A percentile compares a stretch with the other conserved stretches of the same genome.
phyloP scores from a whole-genome alignment of 228 moss, liverwort and hornwort genomes.

The Sphagnum magellanicum region DNA sequence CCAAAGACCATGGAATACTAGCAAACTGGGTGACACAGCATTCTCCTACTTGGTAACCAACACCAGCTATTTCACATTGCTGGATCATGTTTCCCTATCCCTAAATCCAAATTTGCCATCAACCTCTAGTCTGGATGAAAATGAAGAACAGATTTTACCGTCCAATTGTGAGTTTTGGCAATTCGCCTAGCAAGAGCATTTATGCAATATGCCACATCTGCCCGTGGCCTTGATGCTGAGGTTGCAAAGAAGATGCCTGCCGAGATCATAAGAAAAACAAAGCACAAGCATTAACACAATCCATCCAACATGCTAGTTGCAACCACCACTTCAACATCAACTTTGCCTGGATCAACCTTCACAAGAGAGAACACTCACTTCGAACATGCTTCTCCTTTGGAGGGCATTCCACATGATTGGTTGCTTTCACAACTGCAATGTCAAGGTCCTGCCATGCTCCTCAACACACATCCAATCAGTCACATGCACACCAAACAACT shows the following conservation, averaged over 20 bases:
- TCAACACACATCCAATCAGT: neutral
- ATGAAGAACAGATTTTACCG: conserved; percentile 16
- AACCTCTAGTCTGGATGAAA: no score
- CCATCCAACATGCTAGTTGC: no score
- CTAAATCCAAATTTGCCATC: no score
- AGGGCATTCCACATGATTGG: conserved; percentile 97
- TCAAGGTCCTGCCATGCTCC: conserved; percentile 81
- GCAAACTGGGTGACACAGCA: no score
- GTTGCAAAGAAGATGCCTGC: conserved; percentile 56
- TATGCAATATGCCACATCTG: conserved; percentile 59
- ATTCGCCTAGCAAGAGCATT: conserved; percentile 57
- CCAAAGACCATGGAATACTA: no score
- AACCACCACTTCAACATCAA: no score
- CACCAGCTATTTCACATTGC: no score
- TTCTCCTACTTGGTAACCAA: no score
- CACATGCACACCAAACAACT: neutral
- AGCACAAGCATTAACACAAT: no score
- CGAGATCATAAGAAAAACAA: neutral
- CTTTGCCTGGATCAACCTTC: no score
- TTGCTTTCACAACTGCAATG: conserved; percentile 97
- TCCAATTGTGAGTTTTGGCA: conserved; percentile 64
- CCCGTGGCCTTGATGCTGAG: conserved; percentile 48
- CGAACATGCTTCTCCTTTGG: conserved; percentile 99
- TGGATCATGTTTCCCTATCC: no score
- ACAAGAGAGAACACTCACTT: conserved; percentile 48